These are phyloP conservation scores for Geranomyces variabilis DNA, from an alignment of 192 early-diverging fungal genomes.

Conservation along the genomic window DNA sequence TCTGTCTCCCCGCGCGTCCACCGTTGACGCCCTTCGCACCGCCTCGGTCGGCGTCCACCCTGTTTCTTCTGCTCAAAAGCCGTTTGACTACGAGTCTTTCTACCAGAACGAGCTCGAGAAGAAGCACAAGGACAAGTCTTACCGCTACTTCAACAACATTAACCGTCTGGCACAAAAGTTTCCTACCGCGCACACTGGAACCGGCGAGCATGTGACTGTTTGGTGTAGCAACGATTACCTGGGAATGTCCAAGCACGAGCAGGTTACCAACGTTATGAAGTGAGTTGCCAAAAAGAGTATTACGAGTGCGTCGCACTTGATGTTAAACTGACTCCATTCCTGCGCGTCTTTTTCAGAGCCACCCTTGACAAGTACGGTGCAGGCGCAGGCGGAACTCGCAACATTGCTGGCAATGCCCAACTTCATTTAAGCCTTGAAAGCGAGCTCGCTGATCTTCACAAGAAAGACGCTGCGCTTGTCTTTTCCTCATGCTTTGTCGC, in stretches of 20 bases:
- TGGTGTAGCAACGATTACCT: slow-evolving; percentile 99
- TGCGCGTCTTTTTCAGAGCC: slow-evolving; percentile 44
- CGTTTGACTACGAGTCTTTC: slow-evolving; percentile 89
- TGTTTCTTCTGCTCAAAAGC: slow-evolving; percentile 1
- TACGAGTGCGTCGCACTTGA: too few relatives aligned
- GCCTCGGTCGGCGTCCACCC: slow-evolving; percentile 2
- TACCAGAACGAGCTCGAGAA: slow-evolving; percentile 87
- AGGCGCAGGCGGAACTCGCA: slow-evolving; percentile 97
- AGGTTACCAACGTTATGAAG: slow-evolving; percentile 91
- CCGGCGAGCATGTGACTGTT: slow-evolving; percentile 89
- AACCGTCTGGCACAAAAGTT: slow-evolving; percentile 92
- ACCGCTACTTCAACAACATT: slow-evolving; percentile 99
- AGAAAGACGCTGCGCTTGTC: slow-evolving; percentile 87
- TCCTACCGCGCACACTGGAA: slow-evolving; percentile 90
- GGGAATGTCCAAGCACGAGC: slow-evolving; percentile 90
- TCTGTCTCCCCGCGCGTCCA: neutral
- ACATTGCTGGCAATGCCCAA: slow-evolving; percentile 98
- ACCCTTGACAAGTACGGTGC: slow-evolving; percentile 96
- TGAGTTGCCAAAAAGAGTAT: slow-evolving; percentile 56
- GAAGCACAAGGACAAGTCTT: slow-evolving; percentile 96
- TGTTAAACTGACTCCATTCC: neutral
- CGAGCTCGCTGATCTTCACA: slow-evolving; percentile 91
- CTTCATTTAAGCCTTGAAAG: slow-evolving; percentile 90
- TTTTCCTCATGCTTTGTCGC: slow-evolving; percentile 98
- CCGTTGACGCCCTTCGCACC: neutral